These are phyloP conservation scores for Neospermospora avenae DNA, from an alignment of 2,329 filamentous ascomycete species.

Conservation along the genomic window DNA sequence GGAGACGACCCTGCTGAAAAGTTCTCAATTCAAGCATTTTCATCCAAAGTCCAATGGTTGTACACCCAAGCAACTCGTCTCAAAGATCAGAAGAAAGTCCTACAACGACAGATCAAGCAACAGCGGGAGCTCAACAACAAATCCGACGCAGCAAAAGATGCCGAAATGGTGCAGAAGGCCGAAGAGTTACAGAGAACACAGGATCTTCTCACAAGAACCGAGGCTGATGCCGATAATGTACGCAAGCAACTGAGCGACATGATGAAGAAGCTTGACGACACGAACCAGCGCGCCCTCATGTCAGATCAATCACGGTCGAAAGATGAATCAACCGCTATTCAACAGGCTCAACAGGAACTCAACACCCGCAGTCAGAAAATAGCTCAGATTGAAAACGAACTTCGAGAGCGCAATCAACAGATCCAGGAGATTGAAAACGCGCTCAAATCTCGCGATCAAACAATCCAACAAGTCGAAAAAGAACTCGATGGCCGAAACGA, in stretches of 20 bases:
- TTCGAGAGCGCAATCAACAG: slow-evolving; percentile 32
- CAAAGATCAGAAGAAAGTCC: slow-evolving; percentile 82
- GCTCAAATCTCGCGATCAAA: slow-evolving; percentile 31
- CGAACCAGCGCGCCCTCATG: slow-evolving; percentile 25
- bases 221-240: slow-evolving; percentile 34
- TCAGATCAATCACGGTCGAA: slow-evolving; percentile 23
- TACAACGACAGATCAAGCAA: slow-evolving; percentile 91
- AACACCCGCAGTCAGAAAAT: slow-evolving; percentile 32
- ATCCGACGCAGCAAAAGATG: slow-evolving; percentile 69
- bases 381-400: slow-evolving; percentile 32
- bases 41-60: slow-evolving; percentile 72
- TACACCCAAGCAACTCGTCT: slow-evolving; percentile 73
- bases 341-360: slow-evolving; percentile 26
- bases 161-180: slow-evolving; percentile 56
- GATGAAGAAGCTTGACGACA: slow-evolving; percentile 36
- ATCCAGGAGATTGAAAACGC: slow-evolving; percentile 34
- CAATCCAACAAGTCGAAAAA: slow-evolving; percentile 33
- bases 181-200: slow-evolving; percentile 50
- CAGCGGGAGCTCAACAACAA: slow-evolving; percentile 90
- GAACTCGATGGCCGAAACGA: slow-evolving; percentile 32
- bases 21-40: slow-evolving; percentile 75
- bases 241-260: slow-evolving; percentile 33
- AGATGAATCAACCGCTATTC: slow-evolving; percentile 24
- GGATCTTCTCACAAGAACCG: slow-evolving; percentile 34
- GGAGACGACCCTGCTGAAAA: slow-evolving; percentile 53